Percentiles rank a stretch among this genome's conserved stretches.
phyloP scores from a whole-genome alignment of 2,329 filamentous ascomycete genomes.

The Fusarium chuoi region DNA sequence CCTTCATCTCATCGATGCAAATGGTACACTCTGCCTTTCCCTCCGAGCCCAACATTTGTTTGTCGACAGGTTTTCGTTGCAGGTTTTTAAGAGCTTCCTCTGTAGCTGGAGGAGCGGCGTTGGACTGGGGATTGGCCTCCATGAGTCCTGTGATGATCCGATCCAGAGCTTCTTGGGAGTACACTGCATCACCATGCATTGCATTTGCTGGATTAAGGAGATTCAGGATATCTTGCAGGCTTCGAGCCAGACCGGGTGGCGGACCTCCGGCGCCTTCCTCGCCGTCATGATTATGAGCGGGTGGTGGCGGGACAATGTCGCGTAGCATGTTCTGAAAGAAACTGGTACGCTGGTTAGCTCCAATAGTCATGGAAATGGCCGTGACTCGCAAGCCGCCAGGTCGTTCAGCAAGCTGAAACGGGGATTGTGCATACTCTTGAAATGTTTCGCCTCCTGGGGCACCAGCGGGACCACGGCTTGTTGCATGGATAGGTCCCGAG shows the following conservation, averaged over 20 bases:
- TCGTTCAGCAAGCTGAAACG: conserved; percentile 12
- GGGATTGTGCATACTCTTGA: conserved; percentile 56
- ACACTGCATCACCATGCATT: conserved; percentile 81
- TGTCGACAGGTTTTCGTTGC: conserved; percentile 75
- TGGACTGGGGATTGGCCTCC: conserved; percentile 81
- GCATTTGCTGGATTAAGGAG: conserved; percentile 64
- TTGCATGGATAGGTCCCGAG: conserved; percentile 48
- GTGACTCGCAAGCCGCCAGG: conserved; percentile 31
- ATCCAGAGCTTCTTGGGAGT: conserved; percentile 90
- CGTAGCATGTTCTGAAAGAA: conserved; percentile 60
- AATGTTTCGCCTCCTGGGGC: conserved; percentile 53
- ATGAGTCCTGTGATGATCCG: conserved; percentile 88
- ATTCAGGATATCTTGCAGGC: conserved; percentile 64
- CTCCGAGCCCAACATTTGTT: conserved; percentile 72
- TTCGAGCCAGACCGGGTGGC: conserved; percentile 44
- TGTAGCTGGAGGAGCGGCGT: conserved; percentile 84
- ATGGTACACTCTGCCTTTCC: conserved; percentile 89
- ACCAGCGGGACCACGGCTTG: conserved; percentile 28
- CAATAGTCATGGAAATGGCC: conserved; percentile 29
- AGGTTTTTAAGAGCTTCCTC: conserved; percentile 78
- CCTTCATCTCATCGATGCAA: conserved; percentile 85
- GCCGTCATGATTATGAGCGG: conserved; percentile 26
- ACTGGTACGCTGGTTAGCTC: conserved; percentile 53
- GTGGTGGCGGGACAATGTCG: conserved; percentile 49
- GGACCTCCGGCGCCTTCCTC: conserved; percentile 34